Evolutionary conservation across 2,329 filamentous ascomycete species (phyloP).

Genomic region (Alternaria triticina): DNA sequence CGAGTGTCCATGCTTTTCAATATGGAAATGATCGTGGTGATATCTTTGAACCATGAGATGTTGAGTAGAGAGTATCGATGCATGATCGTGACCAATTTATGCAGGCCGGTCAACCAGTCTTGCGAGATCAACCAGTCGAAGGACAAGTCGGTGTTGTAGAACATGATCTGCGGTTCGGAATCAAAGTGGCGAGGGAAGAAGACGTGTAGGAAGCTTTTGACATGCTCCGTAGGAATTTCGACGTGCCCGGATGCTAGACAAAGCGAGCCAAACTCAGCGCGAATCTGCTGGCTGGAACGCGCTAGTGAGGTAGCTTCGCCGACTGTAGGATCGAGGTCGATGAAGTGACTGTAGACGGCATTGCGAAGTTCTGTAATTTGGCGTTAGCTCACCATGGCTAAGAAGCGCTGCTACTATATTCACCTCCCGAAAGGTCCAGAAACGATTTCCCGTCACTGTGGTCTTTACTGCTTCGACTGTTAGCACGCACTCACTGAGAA

Average conservation of each 20-base stretch:
- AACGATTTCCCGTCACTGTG: background rate
- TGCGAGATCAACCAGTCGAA: too few relatives aligned
- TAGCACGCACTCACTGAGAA: background rate
- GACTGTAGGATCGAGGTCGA: background rate
- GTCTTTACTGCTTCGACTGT: background rate
- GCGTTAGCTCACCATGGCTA: rapidly evolving
- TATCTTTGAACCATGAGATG: too few relatives aligned
- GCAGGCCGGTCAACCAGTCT: too few relatives aligned
- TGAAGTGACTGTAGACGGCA: background rate
- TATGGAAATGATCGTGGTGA: too few relatives aligned
- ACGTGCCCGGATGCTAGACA: background rate
- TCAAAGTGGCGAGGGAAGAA: background rate
- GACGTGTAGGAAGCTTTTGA: background rate
- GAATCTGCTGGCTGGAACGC: background rate
- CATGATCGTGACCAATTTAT: too few relatives aligned
- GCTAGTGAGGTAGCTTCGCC: background rate
- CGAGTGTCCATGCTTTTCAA: too few relatives aligned
- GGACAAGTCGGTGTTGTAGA: too few relatives aligned
- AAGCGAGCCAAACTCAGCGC: background rate
- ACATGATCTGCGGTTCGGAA: too few relatives aligned
- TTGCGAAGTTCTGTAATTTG: background rate
- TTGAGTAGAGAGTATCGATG: too few relatives aligned
- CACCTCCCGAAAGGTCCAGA: background rate
- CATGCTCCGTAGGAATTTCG: background rate
- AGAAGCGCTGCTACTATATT: rapidly evolving